Percentiles rank a stretch among this genome's conserved stretches.
phyloP scores from a whole-genome alignment of 116 monocot genomes.

The Papilionanthe hybrid region DNA sequence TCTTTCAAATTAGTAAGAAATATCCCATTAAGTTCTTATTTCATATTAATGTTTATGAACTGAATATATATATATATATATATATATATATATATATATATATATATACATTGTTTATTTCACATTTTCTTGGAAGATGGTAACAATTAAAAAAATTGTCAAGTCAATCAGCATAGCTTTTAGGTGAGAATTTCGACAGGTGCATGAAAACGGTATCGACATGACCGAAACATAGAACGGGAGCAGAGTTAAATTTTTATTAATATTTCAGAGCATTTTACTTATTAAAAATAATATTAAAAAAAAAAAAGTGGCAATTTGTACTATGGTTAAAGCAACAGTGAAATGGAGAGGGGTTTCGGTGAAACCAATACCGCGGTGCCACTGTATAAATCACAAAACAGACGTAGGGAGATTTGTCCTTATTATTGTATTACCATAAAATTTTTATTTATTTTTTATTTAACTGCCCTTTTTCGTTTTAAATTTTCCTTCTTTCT shows the following conservation, averaged over 20 bases:
- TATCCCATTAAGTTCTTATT: no score
- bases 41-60: no score
- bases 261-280: neutral
- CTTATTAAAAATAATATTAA: no score
- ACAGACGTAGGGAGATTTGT: neutral
- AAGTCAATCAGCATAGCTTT: neutral
- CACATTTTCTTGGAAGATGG: no score
- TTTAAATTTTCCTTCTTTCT: neutral
- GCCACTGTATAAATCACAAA: neutral
- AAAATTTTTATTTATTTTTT: neutral
- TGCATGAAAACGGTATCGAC: neutral
- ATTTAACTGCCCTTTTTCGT: neutral
- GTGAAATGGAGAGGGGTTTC: neutral
- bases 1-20: no score
- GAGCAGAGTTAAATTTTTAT: neutral
- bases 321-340: neutral
- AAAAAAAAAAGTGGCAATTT: neutral
- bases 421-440: conserved; percentile 3
- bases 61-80: no score
- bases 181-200: neutral
- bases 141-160: neutral
- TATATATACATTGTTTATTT: no score
- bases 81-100: no score
- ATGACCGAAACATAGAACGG: neutral
- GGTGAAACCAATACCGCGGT: neutral